phyloP scores from a whole-genome alignment of 805 yeast genomes.

The Saccharomycopsis sp. region DNA sequence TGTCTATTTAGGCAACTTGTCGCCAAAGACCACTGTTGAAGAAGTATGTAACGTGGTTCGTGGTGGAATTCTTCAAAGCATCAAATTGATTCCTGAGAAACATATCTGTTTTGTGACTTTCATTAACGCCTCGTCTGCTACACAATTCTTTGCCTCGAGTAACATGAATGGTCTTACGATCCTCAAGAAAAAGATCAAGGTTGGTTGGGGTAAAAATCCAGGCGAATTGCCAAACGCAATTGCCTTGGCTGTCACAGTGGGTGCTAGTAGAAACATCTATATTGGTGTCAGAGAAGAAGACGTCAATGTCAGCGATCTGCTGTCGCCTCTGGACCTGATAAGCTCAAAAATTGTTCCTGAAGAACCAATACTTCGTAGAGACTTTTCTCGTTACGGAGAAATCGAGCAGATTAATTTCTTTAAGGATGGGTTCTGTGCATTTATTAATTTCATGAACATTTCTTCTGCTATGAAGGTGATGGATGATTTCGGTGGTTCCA shows the following conservation, averaged over 20 bases:
- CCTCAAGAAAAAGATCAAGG: slow-evolving; percentile 54
- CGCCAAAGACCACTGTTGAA: slow-evolving; percentile 57
- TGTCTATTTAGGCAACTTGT: slow-evolving; percentile 61
- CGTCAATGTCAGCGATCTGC: slow-evolving; percentile 32
- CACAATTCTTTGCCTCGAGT: slow-evolving; percentile 56
- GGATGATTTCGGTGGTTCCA: slow-evolving; percentile 43
- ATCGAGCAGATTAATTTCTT: slow-evolving; percentile 71
- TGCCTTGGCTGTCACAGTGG: slow-evolving; percentile 57
- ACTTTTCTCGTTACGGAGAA: slow-evolving; percentile 60
- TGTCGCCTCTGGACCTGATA: slow-evolving; percentile 24
- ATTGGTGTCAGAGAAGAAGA: slow-evolving; percentile 48
- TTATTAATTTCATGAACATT: slow-evolving; percentile 63
- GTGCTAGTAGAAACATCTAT: slow-evolving; percentile 74
- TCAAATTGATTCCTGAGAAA: slow-evolving; percentile 73
- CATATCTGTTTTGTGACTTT: slow-evolving; percentile 80
- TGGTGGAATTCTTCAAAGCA: slow-evolving; percentile 85
- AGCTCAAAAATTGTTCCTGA: slow-evolving; percentile 33
- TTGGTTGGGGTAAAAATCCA: slow-evolving; percentile 66
- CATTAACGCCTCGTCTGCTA: slow-evolving; percentile 56
- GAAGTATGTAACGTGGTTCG: slow-evolving; percentile 92
- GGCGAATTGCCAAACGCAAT: slow-evolving; percentile 55
- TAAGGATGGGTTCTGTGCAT: slow-evolving; percentile 66
- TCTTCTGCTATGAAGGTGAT: slow-evolving; percentile 57
- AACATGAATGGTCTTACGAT: slow-evolving; percentile 53
- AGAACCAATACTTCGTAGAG: slow-evolving; percentile 47